Conservation (phyloP, 169 alveolate species). For the Plasmodium vinckei region DNA sequence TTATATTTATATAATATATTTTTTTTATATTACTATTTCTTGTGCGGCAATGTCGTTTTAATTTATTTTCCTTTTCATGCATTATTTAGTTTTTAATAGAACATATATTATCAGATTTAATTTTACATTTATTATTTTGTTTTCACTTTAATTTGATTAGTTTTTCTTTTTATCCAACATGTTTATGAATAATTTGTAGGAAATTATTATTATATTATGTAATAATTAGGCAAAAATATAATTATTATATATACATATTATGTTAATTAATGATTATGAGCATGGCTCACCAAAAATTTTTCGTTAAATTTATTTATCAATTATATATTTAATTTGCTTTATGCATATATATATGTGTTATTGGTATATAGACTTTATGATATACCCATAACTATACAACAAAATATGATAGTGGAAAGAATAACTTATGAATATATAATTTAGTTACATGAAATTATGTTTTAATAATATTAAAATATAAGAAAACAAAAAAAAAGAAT, state of each 20-base stretch:
- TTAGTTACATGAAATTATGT: background rate
- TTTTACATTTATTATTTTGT: no score
- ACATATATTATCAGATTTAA: no score
- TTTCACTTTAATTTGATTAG: background rate
- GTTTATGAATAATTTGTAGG: background rate
- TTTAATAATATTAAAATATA: constrained; percentile 4
- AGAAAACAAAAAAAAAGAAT: constrained; percentile 23
- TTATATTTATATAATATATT: no score
- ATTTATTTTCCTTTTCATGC: no score
- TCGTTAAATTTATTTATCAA: background rate
- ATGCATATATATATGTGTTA: background rate
- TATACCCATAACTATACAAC: background rate
- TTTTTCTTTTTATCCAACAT: background rate
- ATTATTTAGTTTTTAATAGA: no score
- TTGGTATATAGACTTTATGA: background rate
- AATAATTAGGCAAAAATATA: background rate
- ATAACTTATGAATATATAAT: background rate
- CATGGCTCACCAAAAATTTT: background rate
- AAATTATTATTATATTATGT: background rate
- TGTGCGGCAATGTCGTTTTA: no score
- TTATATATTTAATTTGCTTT: background rate
- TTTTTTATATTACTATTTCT: no score
- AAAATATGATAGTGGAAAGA: constrained; percentile 12
- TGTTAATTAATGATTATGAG: no score
- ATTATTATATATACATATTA: no score